A percentile compares a stretch with the other conserved stretches of the same genome.
Conservation (phyloP, 345 rosid species). For the Linum trigynum region DNA sequence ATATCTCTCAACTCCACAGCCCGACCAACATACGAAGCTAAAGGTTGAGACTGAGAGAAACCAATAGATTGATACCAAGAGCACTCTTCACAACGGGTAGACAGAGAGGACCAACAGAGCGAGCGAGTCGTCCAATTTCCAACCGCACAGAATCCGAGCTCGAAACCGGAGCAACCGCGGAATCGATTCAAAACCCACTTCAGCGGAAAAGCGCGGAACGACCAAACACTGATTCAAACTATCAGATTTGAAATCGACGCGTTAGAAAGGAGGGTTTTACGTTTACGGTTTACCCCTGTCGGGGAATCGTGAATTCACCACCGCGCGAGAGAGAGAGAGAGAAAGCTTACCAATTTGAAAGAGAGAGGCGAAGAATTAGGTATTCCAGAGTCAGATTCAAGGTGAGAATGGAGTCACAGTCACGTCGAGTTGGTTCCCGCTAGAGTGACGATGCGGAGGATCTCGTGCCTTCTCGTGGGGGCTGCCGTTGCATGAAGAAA, state of each 20-base stretch:
- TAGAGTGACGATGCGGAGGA: too few relatives aligned
- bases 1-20: too few relatives aligned
- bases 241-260: background rate
- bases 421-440: background rate
- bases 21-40: too few relatives aligned
- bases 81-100: too few relatives aligned
- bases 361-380: background rate
- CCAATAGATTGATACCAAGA: too few relatives aligned
- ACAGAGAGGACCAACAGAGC: too few relatives aligned
- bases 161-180: background rate
- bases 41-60: too few relatives aligned
- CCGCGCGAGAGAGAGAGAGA: background rate
- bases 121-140: too few relatives aligned
- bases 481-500: background rate
- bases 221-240: background rate
- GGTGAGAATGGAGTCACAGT: background rate
- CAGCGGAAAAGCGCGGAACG: background rate
- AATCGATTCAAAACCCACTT: background rate
- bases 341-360: background rate
- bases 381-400: background rate
- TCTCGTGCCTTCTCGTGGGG: too few relatives aligned
- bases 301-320: background rate
- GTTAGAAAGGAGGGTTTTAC: background rate
- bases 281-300: background rate
- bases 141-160: too few relatives aligned